Percentiles rank a stretch among this genome's conserved stretches.
These are phyloP conservation scores for Entomortierella lignicola DNA, from an alignment of 192 early-diverging fungal species.

Conservation along the genomic window DNA sequence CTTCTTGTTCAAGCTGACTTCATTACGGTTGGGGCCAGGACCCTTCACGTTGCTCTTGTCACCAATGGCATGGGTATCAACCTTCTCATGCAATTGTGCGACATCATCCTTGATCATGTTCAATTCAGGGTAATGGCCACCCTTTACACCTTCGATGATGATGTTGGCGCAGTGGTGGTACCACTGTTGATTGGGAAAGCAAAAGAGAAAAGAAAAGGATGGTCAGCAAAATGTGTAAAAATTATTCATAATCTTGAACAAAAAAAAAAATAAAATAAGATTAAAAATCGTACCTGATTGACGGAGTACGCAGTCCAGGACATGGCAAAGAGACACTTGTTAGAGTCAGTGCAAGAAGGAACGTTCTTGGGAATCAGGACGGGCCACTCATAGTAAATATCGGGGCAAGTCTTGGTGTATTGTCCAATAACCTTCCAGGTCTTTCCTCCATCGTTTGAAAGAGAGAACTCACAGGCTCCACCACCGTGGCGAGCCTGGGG, in stretches of 20 bases:
- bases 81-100: background rate
- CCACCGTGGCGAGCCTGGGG: conserved; percentile 67
- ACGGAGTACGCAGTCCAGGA: conserved; percentile 77
- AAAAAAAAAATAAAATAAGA: background rate
- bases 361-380: conserved; percentile 55
- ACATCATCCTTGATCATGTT: conserved; percentile 46
- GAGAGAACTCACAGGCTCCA: conserved; percentile 77
- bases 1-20: conserved; percentile 7
- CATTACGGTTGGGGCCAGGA: conserved; percentile 18
- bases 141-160: conserved; percentile 55
- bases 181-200: conserved; percentile 37
- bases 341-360: conserved; percentile 39
- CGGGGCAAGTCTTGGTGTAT: conserved; percentile 57
- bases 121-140: conserved; percentile 21
- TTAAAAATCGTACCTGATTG: conserved; percentile 56
- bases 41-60: conserved; percentile 8
- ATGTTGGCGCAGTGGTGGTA: conserved; percentile 84
- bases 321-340: conserved; percentile 61
- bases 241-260: background rate
- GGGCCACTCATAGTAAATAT: conserved; percentile 55
- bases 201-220: background rate
- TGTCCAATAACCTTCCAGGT: conserved; percentile 62
- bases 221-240: background rate
- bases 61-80: conserved; percentile 25
- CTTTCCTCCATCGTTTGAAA: conserved; percentile 72